phyloP scores from a whole-genome alignment of 176 grass and related monocot species.

The Musa schizocarpa region DNA sequence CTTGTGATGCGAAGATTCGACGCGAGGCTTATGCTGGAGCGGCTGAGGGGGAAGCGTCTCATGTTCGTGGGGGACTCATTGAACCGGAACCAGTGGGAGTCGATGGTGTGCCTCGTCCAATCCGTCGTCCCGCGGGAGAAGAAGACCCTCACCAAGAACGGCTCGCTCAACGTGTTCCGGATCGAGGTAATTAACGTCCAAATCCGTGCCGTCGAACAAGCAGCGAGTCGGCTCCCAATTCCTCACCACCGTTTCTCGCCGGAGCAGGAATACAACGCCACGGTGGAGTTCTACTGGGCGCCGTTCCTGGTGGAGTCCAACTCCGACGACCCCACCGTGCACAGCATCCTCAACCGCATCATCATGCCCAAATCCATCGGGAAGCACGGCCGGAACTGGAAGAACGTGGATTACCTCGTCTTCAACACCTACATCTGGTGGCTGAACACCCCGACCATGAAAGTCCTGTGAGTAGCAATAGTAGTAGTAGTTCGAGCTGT shows the following conservation, averaged over 20 bases:
- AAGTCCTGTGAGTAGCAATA: conserved; percentile 30
- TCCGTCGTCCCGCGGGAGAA: conserved; percentile 22
- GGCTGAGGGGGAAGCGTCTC: conserved; percentile 29
- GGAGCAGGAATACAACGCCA: conserved; percentile 50
- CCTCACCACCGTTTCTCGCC: not conserved
- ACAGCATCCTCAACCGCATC: conserved; percentile 62
- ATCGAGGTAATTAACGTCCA: conserved; percentile 5
- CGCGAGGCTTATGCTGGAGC: conserved; percentile 23
- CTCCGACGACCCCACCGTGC: conserved; percentile 56
- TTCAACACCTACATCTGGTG: conserved; percentile 82
- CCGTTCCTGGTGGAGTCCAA: conserved; percentile 76
- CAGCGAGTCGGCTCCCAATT: not conserved
- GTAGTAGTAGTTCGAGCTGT: too few species aligned
- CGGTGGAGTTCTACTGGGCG: conserved; percentile 85
- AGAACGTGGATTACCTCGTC: conserved; percentile 52
- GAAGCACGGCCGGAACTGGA: conserved; percentile 45
- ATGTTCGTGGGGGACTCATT: conserved; percentile 39
- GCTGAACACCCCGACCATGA: conserved; percentile 68
- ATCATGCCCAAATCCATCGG: conserved; percentile 40
- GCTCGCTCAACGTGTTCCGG: conserved; percentile 22
- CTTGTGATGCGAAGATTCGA: conserved; percentile 20
- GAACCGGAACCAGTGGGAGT: conserved; percentile 42
- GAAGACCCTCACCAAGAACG: conserved; percentile 24
- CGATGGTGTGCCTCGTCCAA: conserved; percentile 37
- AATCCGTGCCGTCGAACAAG: not conserved